A percentile compares a stretch with the other conserved stretches of the same genome.
These are phyloP conservation scores for Pascua guehoae DNA, from an alignment of 1,284 basidiomycete genomes.

Conservation along the genomic window DNA sequence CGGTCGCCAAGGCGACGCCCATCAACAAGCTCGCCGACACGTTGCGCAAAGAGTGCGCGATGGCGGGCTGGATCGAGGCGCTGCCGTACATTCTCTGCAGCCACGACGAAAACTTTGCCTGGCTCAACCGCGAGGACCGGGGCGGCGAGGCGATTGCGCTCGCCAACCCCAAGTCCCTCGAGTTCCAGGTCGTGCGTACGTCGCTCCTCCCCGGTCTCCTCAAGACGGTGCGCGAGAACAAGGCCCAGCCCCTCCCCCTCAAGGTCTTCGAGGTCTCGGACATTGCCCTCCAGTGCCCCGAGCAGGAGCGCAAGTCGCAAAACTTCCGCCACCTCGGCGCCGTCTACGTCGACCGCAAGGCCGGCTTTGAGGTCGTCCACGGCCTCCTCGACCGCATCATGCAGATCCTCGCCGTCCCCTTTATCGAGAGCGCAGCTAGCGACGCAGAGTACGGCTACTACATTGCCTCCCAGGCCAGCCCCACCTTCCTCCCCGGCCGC, in stretches of 20 bases:
- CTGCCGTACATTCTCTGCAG: constrained; percentile 96
- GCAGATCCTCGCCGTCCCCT: constrained; percentile 86
- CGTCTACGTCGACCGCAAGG: constrained; percentile 92
- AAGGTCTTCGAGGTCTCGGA: constrained; percentile 93
- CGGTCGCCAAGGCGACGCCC: constrained; percentile 85
- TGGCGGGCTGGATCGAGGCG: constrained; percentile 93
- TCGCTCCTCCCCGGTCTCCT: constrained; percentile 91
- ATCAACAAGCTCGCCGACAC: constrained; percentile 90
- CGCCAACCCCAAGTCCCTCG: constrained; percentile 93
- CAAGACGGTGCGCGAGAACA: constrained; percentile 96
- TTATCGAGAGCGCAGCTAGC: constrained; percentile 61
- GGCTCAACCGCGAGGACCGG: constrained; percentile 81
- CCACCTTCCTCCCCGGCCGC: constrained; percentile 90
- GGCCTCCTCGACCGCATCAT: constrained; percentile 90
- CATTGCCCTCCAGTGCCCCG: constrained; percentile 80
- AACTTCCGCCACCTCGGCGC: constrained; percentile 86
- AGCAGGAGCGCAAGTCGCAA: constrained; percentile 73
- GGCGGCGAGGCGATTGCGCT: constrained; percentile 79
- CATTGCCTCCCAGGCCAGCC: constrained; percentile 77
- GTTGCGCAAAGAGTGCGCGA: constrained; percentile 83
- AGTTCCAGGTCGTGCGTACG: constrained; percentile 97
- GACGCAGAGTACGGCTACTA: constrained; percentile 77
- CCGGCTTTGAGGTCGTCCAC: constrained; percentile 95
- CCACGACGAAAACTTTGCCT: constrained; percentile 95
- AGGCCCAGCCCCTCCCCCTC: constrained; percentile 86